phyloP scores from a whole-genome alignment of 805 yeast genomes.

The Ogataea glucozyma region DNA sequence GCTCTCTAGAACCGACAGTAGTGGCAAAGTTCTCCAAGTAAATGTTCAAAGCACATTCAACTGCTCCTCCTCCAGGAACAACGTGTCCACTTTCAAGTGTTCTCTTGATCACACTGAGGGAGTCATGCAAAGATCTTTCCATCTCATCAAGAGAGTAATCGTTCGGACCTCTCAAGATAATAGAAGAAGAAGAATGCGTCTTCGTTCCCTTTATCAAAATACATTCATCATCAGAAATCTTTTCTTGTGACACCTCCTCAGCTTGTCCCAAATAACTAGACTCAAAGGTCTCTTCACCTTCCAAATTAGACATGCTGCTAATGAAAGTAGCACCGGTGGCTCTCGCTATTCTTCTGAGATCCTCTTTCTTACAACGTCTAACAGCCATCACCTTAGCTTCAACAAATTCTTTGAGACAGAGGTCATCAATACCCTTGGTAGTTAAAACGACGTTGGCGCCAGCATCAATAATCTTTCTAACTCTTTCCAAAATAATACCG shows the following conservation, averaged over 20 bases:
- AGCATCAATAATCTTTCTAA: slow-evolving; percentile 74
- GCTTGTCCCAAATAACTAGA: slow-evolving; percentile 83
- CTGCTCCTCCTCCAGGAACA: slow-evolving; percentile 99
- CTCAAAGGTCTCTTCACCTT: slow-evolving; percentile 94
- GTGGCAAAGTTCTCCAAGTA: slow-evolving; percentile 97
- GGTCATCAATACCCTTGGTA: slow-evolving; percentile 92
- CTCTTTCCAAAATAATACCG: slow-evolving; percentile 81
- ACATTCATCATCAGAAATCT: slow-evolving; percentile 95
- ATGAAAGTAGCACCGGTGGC: slow-evolving; percentile 97
- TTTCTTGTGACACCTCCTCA: slow-evolving; percentile 85
- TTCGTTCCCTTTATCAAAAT: slow-evolving; percentile 86
- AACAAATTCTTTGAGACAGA: slow-evolving; percentile 86
- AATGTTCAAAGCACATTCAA: slow-evolving; percentile 92
- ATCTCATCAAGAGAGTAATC: slow-evolving; percentile 95
- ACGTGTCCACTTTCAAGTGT: slow-evolving; percentile 91
- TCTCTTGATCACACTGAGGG: slow-evolving; percentile 91
- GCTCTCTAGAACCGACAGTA: slow-evolving; percentile 96
- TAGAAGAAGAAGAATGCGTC: slow-evolving; percentile 88
- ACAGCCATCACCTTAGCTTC: slow-evolving; percentile 94
- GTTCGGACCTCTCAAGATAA: slow-evolving; percentile 92
- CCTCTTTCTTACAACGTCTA: slow-evolving; percentile 96
- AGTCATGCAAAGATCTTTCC: slow-evolving; percentile 96
- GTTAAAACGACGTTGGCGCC: slow-evolving; percentile 94
- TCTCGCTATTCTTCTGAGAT: slow-evolving; percentile 91
- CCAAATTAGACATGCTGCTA: slow-evolving; percentile 85